Evolutionary conservation across 2,329 filamentous ascomycete species (phyloP).

Genomic region (Immersiporthe knoxdaviesiana): DNA sequence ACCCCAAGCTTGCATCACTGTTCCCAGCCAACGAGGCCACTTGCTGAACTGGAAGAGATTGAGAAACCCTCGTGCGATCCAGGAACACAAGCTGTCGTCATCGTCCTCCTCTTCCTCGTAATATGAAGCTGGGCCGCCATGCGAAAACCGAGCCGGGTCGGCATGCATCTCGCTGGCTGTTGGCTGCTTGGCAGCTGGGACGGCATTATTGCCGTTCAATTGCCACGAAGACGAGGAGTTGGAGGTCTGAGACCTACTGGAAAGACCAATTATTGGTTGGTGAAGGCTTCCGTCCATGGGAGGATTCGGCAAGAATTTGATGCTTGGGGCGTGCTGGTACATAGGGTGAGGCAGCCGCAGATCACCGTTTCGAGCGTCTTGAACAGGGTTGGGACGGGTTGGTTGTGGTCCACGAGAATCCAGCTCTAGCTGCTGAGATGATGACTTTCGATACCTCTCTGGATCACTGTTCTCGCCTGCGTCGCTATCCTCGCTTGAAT

Average conservation of each 20-base stretch:
- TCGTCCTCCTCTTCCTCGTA: neutral
- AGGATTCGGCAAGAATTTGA: neutral
- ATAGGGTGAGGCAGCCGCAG: constrained; percentile 7
- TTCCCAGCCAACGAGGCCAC: constrained; percentile 15
- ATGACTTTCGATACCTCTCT: neutral
- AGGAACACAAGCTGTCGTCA: neutral
- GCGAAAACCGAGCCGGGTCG: too few relatives aligned
- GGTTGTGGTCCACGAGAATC: neutral
- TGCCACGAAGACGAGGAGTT: neutral
- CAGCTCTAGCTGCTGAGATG: neutral
- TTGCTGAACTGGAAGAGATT: neutral
- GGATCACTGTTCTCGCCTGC: neutral
- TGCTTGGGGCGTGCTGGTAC: too few relatives aligned
- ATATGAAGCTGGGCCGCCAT: neutral
- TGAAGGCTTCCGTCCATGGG: too few relatives aligned
- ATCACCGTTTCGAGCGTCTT: constrained; percentile 5
- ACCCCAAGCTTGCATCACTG: constrained; percentile 16
- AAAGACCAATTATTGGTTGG: too few relatives aligned
- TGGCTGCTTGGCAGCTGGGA: neutral
- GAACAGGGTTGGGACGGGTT: constrained; percentile 2
- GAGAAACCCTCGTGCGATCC: neutral
- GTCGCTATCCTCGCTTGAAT: neutral
- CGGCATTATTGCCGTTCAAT: too few relatives aligned
- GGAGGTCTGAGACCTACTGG: neutral
- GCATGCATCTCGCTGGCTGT: neutral